Base-by-base conservation (phyloP, 2,329 filamentous ascomycete species). In the Pleoardoris graminearum region DNA sequence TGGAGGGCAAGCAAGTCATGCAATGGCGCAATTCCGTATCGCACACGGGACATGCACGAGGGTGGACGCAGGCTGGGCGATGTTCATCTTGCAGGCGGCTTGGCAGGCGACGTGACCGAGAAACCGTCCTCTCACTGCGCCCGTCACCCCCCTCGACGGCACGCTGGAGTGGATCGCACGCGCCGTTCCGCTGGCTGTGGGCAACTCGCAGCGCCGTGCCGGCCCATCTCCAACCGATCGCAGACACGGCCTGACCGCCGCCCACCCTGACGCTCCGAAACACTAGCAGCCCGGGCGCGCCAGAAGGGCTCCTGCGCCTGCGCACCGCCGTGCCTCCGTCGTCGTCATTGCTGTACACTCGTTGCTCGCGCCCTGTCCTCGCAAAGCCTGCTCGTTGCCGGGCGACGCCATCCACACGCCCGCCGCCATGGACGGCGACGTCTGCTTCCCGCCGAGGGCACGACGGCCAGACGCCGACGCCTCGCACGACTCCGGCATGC, bases 401-500 rank as follows among this genome's bases (percentile, higher is more conserved):
- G 51, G 22, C 46, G 48, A 43, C 33, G 39, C 10, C 44, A 32
- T 3, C 33, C 12, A 16, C 37, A 6, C 50, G 17, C 21, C 38
- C 39, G 36, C 47, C 25, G 7, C 46, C 62, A 70, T 70, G 69
- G 66, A 70, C 44, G 66, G 69, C 44, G 66, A 68, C 51, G 65
- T 68, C 61, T 71, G 71, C 63, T 71, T 68, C 55, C 19, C 22
- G n/a, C 22, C 32, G n/a, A 22, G 27, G 22, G 39, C 48, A 36
- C 52, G 56, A 10, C 39, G 55, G 58, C 50, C 55, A 53, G 46
- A 58, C 59, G 55, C 62, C 5, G 59, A 42, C 33, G 55, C 59
- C 10, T 66, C 57, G 27, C 54, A 65, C 27, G 70, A 73, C 54
- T 68, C 66, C 8, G 70, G 72, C 55, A 68, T 59, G 49, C 67